phyloP scores from a whole-genome alignment of 345 rosid genomes.

The Eucalyptus brandiana region DNA sequence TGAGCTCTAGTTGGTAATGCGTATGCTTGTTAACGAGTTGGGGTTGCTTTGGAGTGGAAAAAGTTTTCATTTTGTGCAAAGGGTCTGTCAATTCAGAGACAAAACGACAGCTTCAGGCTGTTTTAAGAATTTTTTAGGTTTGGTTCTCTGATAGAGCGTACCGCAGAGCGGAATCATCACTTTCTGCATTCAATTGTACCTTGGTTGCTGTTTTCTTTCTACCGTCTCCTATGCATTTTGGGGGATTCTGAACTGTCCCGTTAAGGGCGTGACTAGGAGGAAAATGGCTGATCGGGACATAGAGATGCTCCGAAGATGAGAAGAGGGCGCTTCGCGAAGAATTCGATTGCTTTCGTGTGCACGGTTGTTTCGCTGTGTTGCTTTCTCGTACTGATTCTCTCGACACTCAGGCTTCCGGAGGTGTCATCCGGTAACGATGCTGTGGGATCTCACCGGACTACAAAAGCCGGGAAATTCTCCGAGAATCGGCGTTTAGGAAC shows the following conservation, averaged over 20 bases:
- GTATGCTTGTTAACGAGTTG: background rate
- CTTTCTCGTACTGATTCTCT: conserved; percentile 18
- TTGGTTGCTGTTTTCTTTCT: background rate
- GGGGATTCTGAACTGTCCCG: background rate
- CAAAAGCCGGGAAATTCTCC: background rate
- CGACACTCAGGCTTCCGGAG: conserved; percentile 50
- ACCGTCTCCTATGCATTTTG: background rate
- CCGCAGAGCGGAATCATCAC: background rate
- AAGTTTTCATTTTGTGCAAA: background rate
- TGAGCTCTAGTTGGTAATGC: background rate
- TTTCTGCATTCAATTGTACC: background rate
- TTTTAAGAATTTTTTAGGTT: background rate
- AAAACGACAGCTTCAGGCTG: background rate
- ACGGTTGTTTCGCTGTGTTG: conserved; percentile 35
- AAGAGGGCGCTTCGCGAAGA: conserved; percentile 3
- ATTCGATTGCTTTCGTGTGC: conserved; percentile 22
- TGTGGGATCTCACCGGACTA: background rate
- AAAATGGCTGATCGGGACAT: background rate
- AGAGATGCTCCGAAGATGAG: conserved; percentile 13
- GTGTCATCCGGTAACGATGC: conserved; percentile 1
- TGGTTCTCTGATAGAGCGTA: background rate
- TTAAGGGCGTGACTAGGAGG: background rate
- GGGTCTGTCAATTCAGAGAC: background rate
- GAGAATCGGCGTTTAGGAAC: conserved; percentile 16
- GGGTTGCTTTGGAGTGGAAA: background rate